Conservation (phyloP, 2,329 filamentous ascomycete genomes). For the Penicillium hordei region DNA sequence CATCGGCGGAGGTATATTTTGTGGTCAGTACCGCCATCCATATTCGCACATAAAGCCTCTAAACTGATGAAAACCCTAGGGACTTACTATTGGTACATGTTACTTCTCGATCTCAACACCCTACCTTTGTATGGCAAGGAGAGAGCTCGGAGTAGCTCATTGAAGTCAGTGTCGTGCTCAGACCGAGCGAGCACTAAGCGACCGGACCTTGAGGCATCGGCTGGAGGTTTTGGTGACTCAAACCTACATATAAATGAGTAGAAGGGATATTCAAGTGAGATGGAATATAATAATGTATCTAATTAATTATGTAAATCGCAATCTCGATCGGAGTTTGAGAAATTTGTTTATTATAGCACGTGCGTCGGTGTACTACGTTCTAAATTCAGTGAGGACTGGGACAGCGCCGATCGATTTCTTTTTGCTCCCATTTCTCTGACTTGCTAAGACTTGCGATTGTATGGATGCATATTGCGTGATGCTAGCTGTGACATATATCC, state of each 20-base stretch:
- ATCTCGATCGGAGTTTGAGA: no score
- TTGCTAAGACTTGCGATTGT: not conserved
- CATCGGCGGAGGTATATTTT: conserved; percentile 54
- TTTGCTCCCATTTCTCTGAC: not conserved
- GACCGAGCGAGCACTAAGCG: not conserved
- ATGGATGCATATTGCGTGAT: not conserved
- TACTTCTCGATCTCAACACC: conserved; percentile 32
- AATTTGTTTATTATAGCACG: no score
- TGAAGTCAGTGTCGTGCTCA: not conserved
- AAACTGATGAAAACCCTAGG: conserved; percentile 10
- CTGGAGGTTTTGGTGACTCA: not conserved
- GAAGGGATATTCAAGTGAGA: not conserved
- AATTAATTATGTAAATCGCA: no score
- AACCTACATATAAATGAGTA: not conserved
- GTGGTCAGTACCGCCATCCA: conserved; percentile 34
- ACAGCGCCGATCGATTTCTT: no score
- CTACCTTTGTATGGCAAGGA: conserved; percentile 18
- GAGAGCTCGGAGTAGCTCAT: not conserved
- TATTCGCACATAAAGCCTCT: not conserved
- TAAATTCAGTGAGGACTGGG: no score
- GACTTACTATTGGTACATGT: conserved; percentile 52
- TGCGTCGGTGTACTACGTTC: not conserved
- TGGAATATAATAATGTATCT: not conserved
- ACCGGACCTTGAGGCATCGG: not conserved
- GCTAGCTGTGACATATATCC: not conserved